Conservation (phyloP, 1,139 yeast genomes). For the Nakaseomyces nivariensis region DNA sequence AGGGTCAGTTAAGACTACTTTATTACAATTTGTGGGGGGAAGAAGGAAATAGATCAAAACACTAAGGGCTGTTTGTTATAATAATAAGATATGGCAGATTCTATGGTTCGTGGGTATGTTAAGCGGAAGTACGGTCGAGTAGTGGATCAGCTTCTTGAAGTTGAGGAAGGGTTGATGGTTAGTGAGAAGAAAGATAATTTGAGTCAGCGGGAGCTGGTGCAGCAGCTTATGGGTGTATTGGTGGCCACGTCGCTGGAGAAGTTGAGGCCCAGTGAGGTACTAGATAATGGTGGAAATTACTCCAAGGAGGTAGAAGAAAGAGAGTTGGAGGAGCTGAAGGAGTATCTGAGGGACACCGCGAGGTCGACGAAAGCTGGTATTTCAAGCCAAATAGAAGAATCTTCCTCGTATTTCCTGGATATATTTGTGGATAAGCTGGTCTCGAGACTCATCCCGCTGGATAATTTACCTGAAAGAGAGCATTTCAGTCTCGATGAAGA, state of each 20-base stretch:
- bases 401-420: constrained; percentile 38
- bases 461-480: constrained; percentile 39
- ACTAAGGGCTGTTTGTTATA: no score
- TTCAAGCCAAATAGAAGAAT: constrained; percentile 9
- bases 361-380: not conserved
- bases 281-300: not conserved
- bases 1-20: no score
- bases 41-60: no score
- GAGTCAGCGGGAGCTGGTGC: constrained; percentile 36
- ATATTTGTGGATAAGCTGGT: constrained; percentile 45
- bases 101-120: constrained; percentile 10
- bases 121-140: constrained; percentile 22
- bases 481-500: constrained; percentile 32
- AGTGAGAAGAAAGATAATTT: constrained; percentile 7
- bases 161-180: constrained; percentile 10
- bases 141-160: constrained; percentile 17
- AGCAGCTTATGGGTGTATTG: constrained; percentile 49
- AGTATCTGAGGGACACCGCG: constrained; percentile 1
- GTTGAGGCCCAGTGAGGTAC: constrained; percentile 20
- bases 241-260: constrained; percentile 46
- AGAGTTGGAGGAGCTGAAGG: constrained; percentile 7
- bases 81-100: not conserved
- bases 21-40: no score
- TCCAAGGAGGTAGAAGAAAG: constrained; percentile 10
- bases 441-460: constrained; percentile 37